Conservation (phyloP, 2,329 filamentous ascomycete genomes). For the Periglandula ipomoeae region DNA sequence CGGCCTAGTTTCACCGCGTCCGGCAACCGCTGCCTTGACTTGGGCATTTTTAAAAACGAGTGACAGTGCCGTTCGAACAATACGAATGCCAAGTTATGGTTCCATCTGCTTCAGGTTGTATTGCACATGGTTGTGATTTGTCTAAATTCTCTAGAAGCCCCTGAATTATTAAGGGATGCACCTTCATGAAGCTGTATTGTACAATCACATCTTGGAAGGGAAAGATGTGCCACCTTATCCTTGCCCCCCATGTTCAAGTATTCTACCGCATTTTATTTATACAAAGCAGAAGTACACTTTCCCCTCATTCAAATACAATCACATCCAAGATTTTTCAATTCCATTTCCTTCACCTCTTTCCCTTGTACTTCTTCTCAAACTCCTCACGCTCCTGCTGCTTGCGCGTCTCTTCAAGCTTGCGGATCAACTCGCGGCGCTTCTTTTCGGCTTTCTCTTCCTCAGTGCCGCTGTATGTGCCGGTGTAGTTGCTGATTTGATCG, state of each 20-base stretch:
- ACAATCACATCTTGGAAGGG: slow-evolving; percentile 11
- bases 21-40: too few species aligned
- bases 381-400: slow-evolving; percentile 26
- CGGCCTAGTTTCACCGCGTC: too few species aligned
- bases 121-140: too few species aligned
- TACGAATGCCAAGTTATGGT: too few species aligned
- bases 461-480: slow-evolving; percentile 22
- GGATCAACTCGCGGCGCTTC: slow-evolving; percentile 24
- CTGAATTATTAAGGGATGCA: background rate
- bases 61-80: too few species aligned
- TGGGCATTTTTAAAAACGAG: too few species aligned
- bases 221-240: background rate
- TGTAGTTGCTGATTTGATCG: slow-evolving; percentile 24
- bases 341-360: slow-evolving; percentile 11
- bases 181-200: slow-evolving; percentile 8
- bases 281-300: background rate
- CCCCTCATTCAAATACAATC: too few species aligned
- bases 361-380: slow-evolving; percentile 33
- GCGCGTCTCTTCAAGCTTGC: slow-evolving; percentile 26
- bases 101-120: too few species aligned
- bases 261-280: background rate
- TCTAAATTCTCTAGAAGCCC: too few species aligned
- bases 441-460: slow-evolving; percentile 26
- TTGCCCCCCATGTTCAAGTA: background rate
- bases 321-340: background rate